Conservation (phyloP, 2,329 filamentous ascomycete species). For the Paracoccidioides lutzii region DNA sequence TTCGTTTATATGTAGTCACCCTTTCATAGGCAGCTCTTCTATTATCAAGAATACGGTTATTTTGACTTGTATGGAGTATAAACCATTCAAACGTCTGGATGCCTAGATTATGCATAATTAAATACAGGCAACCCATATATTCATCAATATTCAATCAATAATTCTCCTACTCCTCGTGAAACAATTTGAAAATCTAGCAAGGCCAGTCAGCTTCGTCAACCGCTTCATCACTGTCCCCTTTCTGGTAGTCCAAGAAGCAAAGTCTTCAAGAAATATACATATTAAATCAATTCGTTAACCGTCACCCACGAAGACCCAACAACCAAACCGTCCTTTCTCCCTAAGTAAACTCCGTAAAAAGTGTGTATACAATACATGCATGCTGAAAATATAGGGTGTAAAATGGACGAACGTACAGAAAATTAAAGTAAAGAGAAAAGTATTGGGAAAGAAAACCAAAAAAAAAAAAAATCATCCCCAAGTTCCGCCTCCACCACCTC, state of each 20-base stretch:
- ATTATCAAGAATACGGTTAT: no score
- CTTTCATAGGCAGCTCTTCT: no score
- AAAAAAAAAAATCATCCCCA: slow-evolving; percentile 47
- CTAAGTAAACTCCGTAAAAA: not conserved
- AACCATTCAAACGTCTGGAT: no score
- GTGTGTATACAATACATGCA: not conserved
- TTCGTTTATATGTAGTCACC: no score
- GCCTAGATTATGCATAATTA: no score
- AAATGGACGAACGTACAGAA: not conserved
- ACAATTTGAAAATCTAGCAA: no score
- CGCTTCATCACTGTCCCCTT: no score
- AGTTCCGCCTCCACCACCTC: slow-evolving; percentile 79
- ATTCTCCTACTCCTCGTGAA: no score
- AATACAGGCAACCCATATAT: no score
- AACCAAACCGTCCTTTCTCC: not conserved
- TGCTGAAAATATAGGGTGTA: not conserved
- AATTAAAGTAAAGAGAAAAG: not conserved
- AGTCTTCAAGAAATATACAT: not conserved
- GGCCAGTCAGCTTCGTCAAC: no score
- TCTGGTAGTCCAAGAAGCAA: not conserved
- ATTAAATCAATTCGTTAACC: not conserved
- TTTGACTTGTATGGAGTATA: no score
- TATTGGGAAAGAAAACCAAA: not conserved
- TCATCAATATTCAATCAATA: no score
- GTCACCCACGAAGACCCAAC: not conserved